Evolutionary conservation across 345 rosid genomes (phyloP), one percentile per base, ranked within the genome.

Genomic region (Populus deltoides): DNA sequence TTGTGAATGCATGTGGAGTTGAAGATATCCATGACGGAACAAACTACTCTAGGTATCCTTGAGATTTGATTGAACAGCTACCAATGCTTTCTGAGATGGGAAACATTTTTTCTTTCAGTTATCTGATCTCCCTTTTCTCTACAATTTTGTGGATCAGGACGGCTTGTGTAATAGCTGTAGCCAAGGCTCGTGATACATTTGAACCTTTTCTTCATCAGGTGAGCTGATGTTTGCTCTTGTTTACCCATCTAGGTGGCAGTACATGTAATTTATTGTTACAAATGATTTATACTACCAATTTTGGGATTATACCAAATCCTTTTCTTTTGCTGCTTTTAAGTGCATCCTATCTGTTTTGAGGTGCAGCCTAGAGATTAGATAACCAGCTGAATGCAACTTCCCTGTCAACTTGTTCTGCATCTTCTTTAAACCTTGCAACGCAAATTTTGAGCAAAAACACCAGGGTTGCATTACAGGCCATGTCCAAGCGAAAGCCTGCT

Each of bases 1-100:
- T 94, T 74, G 98, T 92, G 13, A 94, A 94, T 86, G 97, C 98
- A 55, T 93, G 97, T 85, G 98, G 98, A 66, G 97, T 93, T 38
- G 98, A 94, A 85, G 98, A 93, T 82, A 92, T 94, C 81, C 98
- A 93, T 84, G 98, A 94, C 82, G 97, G 98, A 82, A 93, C 95
- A 74, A 94, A 94, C 84, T 94, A 94, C 85, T 92, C 98, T 13
- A 90, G 98, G 98, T 90, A 78, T 70, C 35, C 35, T 63, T 63
- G 67, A 63, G 35, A 63, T 63, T 20, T 5, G 66, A 61, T 61
- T 61, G 51, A 15, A 47, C 51, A 47, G 18, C 51, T 47, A 13
- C 17, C 18, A 13, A 4, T 47, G 5, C 51, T 47, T 47, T 47
- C 16, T 47, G 51, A 61, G 66, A 61, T 24, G 27, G 29, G 24